phyloP scores from a whole-genome alignment of 345 rosid genomes.

The Gossypium rotundifolium region DNA sequence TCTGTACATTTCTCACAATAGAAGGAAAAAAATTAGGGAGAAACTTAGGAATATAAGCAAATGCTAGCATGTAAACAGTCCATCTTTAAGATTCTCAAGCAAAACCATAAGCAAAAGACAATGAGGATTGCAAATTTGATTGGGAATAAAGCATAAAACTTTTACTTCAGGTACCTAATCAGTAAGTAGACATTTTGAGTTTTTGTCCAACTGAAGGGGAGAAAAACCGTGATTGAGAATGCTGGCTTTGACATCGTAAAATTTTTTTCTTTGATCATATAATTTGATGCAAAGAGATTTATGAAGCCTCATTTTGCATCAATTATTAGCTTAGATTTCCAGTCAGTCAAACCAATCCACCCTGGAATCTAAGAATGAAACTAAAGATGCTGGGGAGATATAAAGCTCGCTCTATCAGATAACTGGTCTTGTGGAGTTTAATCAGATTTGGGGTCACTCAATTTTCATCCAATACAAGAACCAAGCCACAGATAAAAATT shows the following conservation, averaged over 20 bases:
- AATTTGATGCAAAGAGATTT: not conserved
- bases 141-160: not conserved
- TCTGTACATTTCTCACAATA: not conserved
- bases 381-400: not conserved
- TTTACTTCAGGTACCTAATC: not conserved
- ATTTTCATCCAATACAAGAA: slow-evolving; percentile 1
- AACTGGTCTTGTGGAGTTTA: not conserved
- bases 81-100: not conserved
- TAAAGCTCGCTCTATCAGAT: not conserved
- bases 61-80: not conserved
- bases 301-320: not conserved
- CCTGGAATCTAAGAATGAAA: not conserved
- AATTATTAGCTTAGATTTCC: not conserved
- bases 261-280: not conserved
- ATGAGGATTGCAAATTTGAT: not conserved
- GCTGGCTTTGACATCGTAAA: not conserved
- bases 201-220: not conserved
- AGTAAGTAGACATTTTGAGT: not conserved
- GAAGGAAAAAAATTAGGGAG: not conserved
- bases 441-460: not conserved
- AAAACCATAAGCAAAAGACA: not conserved
- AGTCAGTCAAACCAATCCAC: not conserved
- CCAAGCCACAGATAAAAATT: not conserved
- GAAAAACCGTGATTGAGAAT: not conserved
- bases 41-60: not conserved